Conservation (phyloP, 805 yeast species). For the fission yeast (Schizosaccharomyces pombe) region DNA sequence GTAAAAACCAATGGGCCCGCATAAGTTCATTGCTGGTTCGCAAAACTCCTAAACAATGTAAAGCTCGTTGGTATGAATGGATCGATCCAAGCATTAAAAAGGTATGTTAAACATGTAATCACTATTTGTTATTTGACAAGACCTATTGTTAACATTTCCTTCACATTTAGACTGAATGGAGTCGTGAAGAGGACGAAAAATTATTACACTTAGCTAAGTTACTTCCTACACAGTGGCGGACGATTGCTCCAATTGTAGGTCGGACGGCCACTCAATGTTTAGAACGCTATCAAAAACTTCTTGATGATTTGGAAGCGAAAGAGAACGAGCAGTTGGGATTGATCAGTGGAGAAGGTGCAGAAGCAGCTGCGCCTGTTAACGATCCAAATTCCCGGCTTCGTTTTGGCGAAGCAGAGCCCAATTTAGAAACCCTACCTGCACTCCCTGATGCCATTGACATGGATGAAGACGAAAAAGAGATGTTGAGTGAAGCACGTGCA, state of each 20-base stretch:
- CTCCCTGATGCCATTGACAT: conserved; percentile 56
- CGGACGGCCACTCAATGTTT: conserved; percentile 73
- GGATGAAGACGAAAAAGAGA: conserved; percentile 74
- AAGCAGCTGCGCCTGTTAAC: conserved; percentile 21
- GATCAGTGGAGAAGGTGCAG: conserved; percentile 28
- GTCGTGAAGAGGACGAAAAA: conserved; percentile 50
- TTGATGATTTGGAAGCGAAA: conserved; percentile 27
- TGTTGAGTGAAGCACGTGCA: conserved; percentile 86
- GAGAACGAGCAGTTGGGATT: conserved; percentile 19
- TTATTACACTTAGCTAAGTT: conserved; percentile 40
- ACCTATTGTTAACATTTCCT: neutral
- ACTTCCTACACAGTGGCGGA: conserved; percentile 85
- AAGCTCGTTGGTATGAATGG: conserved; percentile 81
- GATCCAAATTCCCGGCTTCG: conserved; percentile 15
- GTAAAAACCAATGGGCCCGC: conserved; percentile 83
- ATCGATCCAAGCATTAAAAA: conserved; percentile 49
- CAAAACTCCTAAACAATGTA: conserved; percentile 78
- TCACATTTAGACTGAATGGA: conserved; percentile 29
- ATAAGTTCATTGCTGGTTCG: conserved; percentile 66
- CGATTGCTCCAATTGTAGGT: conserved; percentile 59
- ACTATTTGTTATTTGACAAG: neutral
- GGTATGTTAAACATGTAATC: neutral
- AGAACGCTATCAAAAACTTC: conserved; percentile 53
- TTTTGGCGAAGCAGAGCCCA: conserved; percentile 38
- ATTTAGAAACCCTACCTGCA: conserved; percentile 58